Conservation (phyloP, 495 filamentous ascomycete species). For the Tuber aestivum region DNA sequence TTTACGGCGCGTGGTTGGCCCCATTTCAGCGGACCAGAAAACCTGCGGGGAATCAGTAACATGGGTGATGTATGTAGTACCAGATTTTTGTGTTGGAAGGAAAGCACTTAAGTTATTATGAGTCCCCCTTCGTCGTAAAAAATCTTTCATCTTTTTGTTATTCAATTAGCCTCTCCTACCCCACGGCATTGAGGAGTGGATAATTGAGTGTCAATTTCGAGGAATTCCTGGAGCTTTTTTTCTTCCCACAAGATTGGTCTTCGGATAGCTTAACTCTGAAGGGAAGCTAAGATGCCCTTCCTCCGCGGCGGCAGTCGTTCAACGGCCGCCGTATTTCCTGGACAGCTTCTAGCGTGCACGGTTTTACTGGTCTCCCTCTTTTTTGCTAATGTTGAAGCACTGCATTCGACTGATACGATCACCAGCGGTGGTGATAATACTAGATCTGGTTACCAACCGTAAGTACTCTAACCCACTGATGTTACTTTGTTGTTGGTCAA, state of each 20-base stretch:
- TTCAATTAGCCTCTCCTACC: background rate
- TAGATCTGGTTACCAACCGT: slow-evolving; percentile 48
- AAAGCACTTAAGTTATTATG: background rate
- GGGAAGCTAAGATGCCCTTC: slow-evolving; percentile 8
- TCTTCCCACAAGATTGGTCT: background rate
- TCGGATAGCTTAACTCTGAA: background rate
- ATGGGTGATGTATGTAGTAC: background rate
- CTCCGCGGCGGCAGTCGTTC: slow-evolving; percentile 10
- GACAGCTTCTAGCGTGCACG: background rate
- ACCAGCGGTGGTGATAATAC: slow-evolving; percentile 50
- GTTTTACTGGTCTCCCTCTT: slow-evolving; percentile 20
- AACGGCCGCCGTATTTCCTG: slow-evolving; percentile 5
- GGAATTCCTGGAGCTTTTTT: background rate
- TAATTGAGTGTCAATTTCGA: background rate
- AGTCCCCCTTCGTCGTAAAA: background rate
- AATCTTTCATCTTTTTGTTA: background rate
- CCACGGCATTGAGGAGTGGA: background rate
- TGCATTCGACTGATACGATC: slow-evolving; percentile 48
- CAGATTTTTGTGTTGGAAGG: background rate
- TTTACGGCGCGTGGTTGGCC: background rate
- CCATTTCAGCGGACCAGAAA: background rate
- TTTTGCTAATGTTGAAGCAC: slow-evolving; percentile 20
- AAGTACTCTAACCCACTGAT: slow-evolving; percentile 18
- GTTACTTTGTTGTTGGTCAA: background rate
- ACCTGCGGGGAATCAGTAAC: background rate